phyloP scores from a whole-genome alignment of 768 basidiomycete species.

The Chlorophyllum brunneum region DNA sequence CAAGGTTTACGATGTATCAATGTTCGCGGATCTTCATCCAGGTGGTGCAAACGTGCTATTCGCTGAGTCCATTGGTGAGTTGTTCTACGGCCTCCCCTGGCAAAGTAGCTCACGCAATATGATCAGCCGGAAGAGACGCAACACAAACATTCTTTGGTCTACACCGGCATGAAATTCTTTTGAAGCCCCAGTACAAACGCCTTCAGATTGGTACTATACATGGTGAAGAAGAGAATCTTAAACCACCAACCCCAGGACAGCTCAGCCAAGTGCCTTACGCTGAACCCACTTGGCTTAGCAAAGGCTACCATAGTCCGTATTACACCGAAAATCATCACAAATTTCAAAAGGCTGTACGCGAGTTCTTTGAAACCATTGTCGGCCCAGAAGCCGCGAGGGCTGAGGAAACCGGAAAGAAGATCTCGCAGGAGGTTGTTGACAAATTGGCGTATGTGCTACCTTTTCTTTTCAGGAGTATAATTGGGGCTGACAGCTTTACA shows the following conservation, averaged over 20 bases:
- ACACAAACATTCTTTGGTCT: conserved; percentile 30
- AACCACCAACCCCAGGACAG: conserved; percentile 23
- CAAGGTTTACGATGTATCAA: conserved; percentile 78
- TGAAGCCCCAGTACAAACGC: conserved; percentile 27
- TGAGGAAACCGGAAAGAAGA: conserved; percentile 85
- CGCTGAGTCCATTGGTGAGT: conserved; percentile 60
- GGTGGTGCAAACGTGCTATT: conserved; percentile 75
- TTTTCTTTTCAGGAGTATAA: neutral
- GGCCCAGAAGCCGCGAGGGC: conserved; percentile 69
- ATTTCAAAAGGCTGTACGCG: conserved; percentile 74
- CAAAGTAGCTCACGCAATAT: neutral
- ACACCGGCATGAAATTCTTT: conserved; percentile 28
- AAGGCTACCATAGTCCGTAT: conserved; percentile 30
- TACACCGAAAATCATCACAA: conserved; percentile 50
- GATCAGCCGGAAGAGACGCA: conserved; percentile 60
- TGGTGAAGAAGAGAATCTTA: conserved; percentile 27
- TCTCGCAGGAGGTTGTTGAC: conserved; percentile 81
- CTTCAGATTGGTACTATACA: conserved; percentile 28
- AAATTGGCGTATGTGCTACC: conserved; percentile 63
- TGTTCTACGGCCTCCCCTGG: neutral
- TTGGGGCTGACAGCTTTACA: conserved; percentile 22
- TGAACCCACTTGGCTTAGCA: conserved; percentile 29
- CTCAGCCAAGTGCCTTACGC: conserved; percentile 31
- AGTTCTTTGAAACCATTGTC: conserved; percentile 74
- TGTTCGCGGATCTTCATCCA: conserved; percentile 82